phyloP scores from a whole-genome alignment of 225 moss, liverwort and hornwort genomes.

The Anthoceros angustus region DNA sequence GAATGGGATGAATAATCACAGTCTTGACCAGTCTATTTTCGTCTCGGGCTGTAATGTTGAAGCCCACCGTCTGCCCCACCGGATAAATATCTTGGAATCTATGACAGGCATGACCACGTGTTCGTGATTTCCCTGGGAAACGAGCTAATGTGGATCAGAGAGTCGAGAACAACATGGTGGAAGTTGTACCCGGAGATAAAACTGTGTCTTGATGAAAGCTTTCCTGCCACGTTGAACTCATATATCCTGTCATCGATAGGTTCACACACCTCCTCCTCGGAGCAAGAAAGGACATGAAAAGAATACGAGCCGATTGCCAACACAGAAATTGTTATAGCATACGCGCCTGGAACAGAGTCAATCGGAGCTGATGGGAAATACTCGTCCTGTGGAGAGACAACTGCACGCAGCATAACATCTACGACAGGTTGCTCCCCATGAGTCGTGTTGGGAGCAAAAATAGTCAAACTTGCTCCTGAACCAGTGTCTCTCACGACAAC shows the following conservation, averaged over 20 bases:
- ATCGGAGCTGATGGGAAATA: background rate
- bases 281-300: background rate
- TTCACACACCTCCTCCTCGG: background rate
- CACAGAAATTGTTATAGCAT: background rate
- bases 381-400: background rate
- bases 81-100: background rate
- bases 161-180: background rate
- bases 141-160: background rate
- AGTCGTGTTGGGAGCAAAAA: background rate
- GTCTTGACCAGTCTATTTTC: background rate
- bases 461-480: background rate
- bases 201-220: background rate
- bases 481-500: background rate
- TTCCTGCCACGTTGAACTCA: slow-evolving; percentile 2
- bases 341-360: background rate
- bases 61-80: background rate
- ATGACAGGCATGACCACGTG: background rate
- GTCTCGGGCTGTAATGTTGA: background rate
- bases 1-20: background rate
- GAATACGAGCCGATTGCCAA: background rate
- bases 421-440: background rate
- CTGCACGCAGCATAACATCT: background rate
- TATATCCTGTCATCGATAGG: background rate
- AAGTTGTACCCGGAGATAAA: background rate
- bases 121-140: background rate